Evolutionary conservation across 129 eudicot species (phyloP).

Genomic region (Saussurea involucrata): DNA sequence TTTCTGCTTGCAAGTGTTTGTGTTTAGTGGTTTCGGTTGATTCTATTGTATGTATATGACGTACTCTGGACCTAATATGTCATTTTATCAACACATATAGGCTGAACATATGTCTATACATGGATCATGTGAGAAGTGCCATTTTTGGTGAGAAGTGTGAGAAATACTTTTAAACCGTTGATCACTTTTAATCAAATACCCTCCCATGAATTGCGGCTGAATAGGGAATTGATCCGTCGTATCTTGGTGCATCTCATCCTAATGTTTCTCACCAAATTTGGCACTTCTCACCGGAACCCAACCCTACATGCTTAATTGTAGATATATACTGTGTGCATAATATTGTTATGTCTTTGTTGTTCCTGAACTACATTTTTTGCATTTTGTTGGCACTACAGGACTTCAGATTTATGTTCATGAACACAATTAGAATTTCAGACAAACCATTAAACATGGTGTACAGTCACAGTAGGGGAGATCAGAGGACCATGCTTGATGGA

Average conservation of each 20-base stretch:
- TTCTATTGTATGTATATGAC: not conserved
- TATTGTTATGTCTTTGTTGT: not conserved
- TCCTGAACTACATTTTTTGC: slow-evolving; percentile 11
- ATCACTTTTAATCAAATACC: too few relatives aligned
- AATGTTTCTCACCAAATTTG: too few relatives aligned
- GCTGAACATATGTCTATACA: not conserved
- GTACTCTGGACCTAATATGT: not conserved
- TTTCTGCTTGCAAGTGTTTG: not conserved
- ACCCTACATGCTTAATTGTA: not conserved
- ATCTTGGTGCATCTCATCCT: too few relatives aligned
- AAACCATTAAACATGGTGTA: slow-evolving; percentile 81
- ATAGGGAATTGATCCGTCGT: too few relatives aligned
- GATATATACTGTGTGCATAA: not conserved
- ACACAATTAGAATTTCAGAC: slow-evolving; percentile 65
- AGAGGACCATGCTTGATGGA: slow-evolving; percentile 73
- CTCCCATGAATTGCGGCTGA: too few relatives aligned
- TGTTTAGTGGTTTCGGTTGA: not conserved
- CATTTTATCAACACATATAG: not conserved
- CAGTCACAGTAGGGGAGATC: slow-evolving; percentile 62
- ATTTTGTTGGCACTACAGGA: slow-evolving; percentile 41
- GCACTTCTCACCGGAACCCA: too few relatives aligned
- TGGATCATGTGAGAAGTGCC: too few relatives aligned
- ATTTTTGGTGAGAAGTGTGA: too few relatives aligned
- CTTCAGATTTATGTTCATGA: slow-evolving; percentile 82
- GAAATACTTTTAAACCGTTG: too few relatives aligned